These are phyloP conservation scores for Cytospora leucostoma DNA, from an alignment of 2,329 filamentous ascomycete species.

Conservation along the genomic window DNA sequence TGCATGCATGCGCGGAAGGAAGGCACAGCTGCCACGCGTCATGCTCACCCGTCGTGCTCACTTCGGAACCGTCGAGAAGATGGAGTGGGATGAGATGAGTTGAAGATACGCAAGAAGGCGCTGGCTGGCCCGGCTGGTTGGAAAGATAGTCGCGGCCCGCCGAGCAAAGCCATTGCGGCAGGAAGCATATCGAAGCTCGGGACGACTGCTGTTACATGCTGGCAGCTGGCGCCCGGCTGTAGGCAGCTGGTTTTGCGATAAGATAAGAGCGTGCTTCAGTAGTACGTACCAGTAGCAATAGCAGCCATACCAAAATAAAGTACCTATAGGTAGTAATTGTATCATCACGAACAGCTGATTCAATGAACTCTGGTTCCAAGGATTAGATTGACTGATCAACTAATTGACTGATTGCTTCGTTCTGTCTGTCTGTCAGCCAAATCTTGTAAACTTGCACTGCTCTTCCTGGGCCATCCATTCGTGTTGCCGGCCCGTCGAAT, in stretches of 20 bases:
- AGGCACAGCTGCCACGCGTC: not conserved
- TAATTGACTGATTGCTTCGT: not conserved
- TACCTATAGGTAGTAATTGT: too few relatives aligned
- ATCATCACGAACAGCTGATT: not conserved
- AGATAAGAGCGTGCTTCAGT: conserved; percentile 19
- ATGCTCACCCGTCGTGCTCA: not conserved
- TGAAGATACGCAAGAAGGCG: not conserved
- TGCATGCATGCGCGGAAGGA: not conserved
- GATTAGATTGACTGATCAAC: not conserved
- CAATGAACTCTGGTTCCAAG: not conserved
- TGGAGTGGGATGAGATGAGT: not conserved
- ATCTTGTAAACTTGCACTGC: not conserved
- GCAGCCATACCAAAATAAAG: not conserved
- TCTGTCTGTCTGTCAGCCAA: not conserved
- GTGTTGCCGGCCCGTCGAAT: not conserved
- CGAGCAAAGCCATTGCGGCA: not conserved
- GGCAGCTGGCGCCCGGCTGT: conserved; percentile 18
- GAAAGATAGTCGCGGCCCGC: not conserved
- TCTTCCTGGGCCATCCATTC: not conserved
- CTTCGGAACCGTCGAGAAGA: not conserved
- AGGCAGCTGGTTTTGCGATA: conserved; percentile 19
- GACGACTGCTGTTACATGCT: conserved; percentile 6
- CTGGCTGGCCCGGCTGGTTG: not conserved
- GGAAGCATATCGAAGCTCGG: not conserved
- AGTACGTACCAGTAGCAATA: not conserved